phyloP scores from a whole-genome alignment of 768 basidiomycete species.

The Lactarius hatsudake region DNA sequence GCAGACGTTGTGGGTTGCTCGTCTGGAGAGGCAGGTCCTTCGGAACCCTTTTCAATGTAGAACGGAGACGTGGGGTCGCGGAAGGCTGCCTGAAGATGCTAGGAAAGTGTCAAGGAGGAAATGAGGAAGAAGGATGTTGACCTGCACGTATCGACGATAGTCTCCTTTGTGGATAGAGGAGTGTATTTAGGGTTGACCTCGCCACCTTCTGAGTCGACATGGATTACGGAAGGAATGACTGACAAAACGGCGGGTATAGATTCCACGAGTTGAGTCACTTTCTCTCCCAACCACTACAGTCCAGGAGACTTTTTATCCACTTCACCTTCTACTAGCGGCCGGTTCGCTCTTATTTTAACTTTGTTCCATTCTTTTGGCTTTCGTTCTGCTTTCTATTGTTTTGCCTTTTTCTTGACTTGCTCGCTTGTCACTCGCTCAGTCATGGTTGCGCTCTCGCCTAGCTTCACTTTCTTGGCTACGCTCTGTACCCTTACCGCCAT shows the following conservation, averaged over 20 bases:
- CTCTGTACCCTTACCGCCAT: slow-evolving; percentile 47
- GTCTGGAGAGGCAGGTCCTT: slow-evolving; percentile 60
- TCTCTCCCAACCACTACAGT: slow-evolving; percentile 26
- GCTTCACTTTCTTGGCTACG: slow-evolving; percentile 46
- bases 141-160: slow-evolving; percentile 21
- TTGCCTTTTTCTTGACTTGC: not conserved
- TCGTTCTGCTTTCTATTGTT: slow-evolving; percentile 25
- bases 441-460: slow-evolving; percentile 52
- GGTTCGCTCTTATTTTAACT: slow-evolving; percentile 21
- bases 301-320: slow-evolving; percentile 22
- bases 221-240: not conserved
- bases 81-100: slow-evolving; percentile 64
- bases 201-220: not conserved
- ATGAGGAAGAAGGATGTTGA: not conserved
- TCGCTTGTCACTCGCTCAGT: not conserved
- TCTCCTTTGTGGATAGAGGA: not conserved
- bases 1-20: slow-evolving; percentile 33
- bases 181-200: not conserved
- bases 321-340: slow-evolving; percentile 26
- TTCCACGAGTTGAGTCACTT: slow-evolving; percentile 21
- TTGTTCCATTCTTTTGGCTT: slow-evolving; percentile 21
- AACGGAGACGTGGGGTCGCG: slow-evolving; percentile 65
- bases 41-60: slow-evolving; percentile 55
- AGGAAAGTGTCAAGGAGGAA: slow-evolving; percentile 1
- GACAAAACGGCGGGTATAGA: not conserved